Base-by-base conservation (phyloP, 352 stramenopile species). In the Phytophthora nicotianae region DNA sequence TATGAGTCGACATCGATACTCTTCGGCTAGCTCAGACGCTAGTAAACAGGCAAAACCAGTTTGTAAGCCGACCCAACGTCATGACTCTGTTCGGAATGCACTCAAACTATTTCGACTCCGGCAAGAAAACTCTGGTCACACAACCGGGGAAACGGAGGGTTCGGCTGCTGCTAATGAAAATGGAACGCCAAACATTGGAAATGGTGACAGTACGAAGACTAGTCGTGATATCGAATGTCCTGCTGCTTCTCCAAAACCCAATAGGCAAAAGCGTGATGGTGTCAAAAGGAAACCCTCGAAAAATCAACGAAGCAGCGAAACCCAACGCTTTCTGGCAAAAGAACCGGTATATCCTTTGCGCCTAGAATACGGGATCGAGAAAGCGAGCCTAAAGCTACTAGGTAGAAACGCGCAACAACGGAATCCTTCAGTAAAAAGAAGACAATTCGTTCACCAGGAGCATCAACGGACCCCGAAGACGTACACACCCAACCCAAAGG, bases 81-180 rank as follows among this genome's bases (percentile, higher is more conserved):
- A 62, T 53, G 64, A 77, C 35, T 78, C 74, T n/a, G 61, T 80
- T 50, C 62, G 68, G 19, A 89, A 88, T 16, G 75, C 76, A 7
- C 60, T 89, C 19, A 86, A 77, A 41, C 65, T 89, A 10, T 69
- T 89, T 40, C 79, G 70, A 45, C 63, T 89, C 2, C 65, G 74
- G 6, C 83, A 85, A 47, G 62, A 79, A 29, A 68, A 50, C 8
- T 33, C 21, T 21, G 37, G 19, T 9, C 14, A 52, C 7, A 0
- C 29, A 21, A 29, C 33, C 9, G 46, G 47, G 14, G 53, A 58
- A 14, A 23, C 37, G 7, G 38, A n/a, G 19, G 48, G 41, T 29
- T 57, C 26, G 21, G 21, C 13, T 7, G 19, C 14, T 35, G n/a
- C n/a, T 10, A 49, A 40, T 38, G 35, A 26, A 48, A 51, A 27